Conservation (phyloP, 2,329 filamentous ascomycete genomes). For the Hysterium pulicare region DNA sequence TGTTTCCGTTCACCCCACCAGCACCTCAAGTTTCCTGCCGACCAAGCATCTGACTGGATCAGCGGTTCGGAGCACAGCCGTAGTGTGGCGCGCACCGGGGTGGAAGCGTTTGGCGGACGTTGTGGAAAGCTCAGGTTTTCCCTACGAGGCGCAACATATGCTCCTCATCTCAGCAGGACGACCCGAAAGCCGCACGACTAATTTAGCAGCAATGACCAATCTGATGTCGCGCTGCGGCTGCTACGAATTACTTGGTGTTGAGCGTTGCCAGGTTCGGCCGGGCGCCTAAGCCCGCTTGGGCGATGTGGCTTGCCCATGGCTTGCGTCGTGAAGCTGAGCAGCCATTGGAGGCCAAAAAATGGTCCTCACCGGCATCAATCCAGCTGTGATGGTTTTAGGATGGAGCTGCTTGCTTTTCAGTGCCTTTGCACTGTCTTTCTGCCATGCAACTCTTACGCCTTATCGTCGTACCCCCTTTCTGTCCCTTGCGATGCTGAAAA, state of each 20-base stretch:
- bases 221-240: slow-evolving; percentile 15
- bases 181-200: slow-evolving; percentile 32
- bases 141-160: slow-evolving; percentile 17
- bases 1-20: slow-evolving; percentile 15
- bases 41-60: slow-evolving; percentile 26
- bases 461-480: slow-evolving; percentile 21
- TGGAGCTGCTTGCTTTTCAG: slow-evolving; percentile 20
- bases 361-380: slow-evolving; percentile 14
- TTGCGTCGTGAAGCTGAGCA: slow-evolving; percentile 25
- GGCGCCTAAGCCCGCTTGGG: slow-evolving; percentile 17
- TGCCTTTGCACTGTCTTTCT: slow-evolving; percentile 12
- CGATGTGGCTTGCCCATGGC: slow-evolving; percentile 5
- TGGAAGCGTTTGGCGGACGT: slow-evolving; percentile 19
- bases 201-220: slow-evolving; percentile 29
- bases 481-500: slow-evolving; percentile 32
- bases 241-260: slow-evolving; percentile 13
- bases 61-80: slow-evolving; percentile 29
- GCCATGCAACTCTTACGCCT: slow-evolving; percentile 30
- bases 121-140: slow-evolving; percentile 21
- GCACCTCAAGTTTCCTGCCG: slow-evolving; percentile 19
- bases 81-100: slow-evolving; percentile 32
- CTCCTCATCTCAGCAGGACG: slow-evolving; percentile 25
- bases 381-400: slow-evolving; percentile 25
- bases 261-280: slow-evolving; percentile 26
- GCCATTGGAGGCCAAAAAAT: slow-evolving; percentile 21